Conservation (phyloP, 164 flowering plant genomes). For the Brasenia schreberi region DNA sequence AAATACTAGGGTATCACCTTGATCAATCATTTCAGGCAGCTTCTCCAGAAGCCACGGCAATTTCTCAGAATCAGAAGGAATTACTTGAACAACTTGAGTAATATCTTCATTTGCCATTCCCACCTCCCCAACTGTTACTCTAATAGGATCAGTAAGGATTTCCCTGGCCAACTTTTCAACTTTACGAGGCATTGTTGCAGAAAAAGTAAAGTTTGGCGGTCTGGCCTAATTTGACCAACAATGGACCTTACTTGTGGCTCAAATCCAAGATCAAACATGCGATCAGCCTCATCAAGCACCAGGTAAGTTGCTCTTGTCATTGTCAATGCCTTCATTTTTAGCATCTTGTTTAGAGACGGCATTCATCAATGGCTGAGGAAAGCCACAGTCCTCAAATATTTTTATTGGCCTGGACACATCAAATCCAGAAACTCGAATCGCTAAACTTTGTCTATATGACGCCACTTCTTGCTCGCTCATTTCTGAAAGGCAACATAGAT, state of each 20-base stretch:
- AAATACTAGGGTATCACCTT: conserved; percentile 88
- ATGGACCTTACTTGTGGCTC: conserved; percentile 93
- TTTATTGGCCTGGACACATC: conserved; percentile 85
- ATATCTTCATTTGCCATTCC: conserved; percentile 97
- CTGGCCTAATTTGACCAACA: conserved; percentile 95
- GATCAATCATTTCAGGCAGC: conserved; percentile 79
- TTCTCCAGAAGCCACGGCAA: conserved; percentile 87
- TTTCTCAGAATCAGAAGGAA: conserved; percentile 77
- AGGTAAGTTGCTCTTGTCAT: conserved; percentile 83
- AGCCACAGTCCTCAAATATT: conserved; percentile 80
- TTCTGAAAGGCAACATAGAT: conserved; percentile 25
- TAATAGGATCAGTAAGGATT: conserved; percentile 72
- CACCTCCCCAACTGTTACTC: conserved; percentile 86
- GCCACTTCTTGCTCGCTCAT: conserved; percentile 79
- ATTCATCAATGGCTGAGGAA: conserved; percentile 62
- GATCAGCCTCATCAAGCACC: conserved; percentile 96
- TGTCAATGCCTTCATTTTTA: conserved; percentile 89
- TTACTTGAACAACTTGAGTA: conserved; percentile 76
- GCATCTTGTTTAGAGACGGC: conserved; percentile 84
- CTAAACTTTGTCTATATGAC: conserved; percentile 58
- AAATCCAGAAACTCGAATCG: conserved; percentile 93
- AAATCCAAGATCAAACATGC: conserved; percentile 99
- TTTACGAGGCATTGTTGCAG: conserved; percentile 95
- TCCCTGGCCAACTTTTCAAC: conserved; percentile 88
- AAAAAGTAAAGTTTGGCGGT: conserved; percentile 92